These are phyloP conservation scores for Onygenales sp. DNA, from an alignment of 2,329 filamentous ascomycete species.

Conservation along the genomic window DNA sequence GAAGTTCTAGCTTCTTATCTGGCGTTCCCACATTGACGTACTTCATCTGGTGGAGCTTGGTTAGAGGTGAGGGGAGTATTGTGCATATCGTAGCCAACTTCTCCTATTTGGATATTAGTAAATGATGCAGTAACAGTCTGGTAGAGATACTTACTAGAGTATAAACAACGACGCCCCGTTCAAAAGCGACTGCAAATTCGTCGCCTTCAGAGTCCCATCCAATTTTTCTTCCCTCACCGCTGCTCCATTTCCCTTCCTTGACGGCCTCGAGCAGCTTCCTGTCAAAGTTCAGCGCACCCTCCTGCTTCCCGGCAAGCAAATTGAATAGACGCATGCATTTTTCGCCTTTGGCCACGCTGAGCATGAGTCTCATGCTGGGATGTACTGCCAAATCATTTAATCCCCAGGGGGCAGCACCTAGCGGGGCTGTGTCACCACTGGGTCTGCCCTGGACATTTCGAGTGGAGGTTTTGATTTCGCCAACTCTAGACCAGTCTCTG, in stretches of 20 bases:
- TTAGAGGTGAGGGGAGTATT: conserved; percentile 56
- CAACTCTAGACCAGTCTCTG: conserved; percentile 80
- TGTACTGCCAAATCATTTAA: conserved; percentile 94
- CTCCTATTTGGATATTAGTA: conserved; percentile 38
- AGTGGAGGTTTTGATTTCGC: conserved; percentile 78
- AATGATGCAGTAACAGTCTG: background rate
- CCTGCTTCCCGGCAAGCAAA: conserved; percentile 90
- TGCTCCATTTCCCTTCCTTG: conserved; percentile 65
- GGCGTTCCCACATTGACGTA: conserved; percentile 50
- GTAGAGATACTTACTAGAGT: conserved; percentile 50
- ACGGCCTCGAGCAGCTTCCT: conserved; percentile 61
- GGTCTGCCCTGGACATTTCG: conserved; percentile 72
- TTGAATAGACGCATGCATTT: conserved; percentile 93
- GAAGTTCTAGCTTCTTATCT: conserved; percentile 42
- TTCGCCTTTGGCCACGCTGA: conserved; percentile 84
- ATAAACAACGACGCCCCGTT: conserved; percentile 74
- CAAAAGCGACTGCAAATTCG: conserved; percentile 83
- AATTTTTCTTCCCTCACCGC: conserved; percentile 74
- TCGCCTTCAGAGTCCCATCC: conserved; percentile 69
- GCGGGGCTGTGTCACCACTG: conserved; percentile 78
- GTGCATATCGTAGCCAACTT: conserved; percentile 64
- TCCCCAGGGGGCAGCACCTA: conserved; percentile 72
- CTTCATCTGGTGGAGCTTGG: conserved; percentile 73
- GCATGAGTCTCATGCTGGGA: conserved; percentile 92
- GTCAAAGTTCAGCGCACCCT: conserved; percentile 79